Evolutionary conservation across 2,329 filamentous ascomycete species (phyloP).

Genomic region (Aureobasidium sp.): DNA sequence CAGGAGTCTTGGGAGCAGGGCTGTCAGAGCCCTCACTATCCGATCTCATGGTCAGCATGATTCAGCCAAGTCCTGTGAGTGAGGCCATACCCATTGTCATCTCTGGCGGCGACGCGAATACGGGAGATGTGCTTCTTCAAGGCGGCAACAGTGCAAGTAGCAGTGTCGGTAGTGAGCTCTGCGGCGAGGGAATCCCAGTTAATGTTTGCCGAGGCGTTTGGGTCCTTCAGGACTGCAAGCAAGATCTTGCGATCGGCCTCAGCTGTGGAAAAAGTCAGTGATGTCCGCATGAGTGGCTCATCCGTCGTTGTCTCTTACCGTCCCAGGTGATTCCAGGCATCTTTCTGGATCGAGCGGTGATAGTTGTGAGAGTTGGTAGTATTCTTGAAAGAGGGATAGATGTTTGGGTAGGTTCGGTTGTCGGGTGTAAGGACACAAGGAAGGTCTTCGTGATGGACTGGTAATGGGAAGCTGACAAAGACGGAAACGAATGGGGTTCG

Average conservation of each 20-base stretch:
- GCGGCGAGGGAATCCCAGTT: conserved; percentile 11
- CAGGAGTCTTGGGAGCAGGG: conserved; percentile 4
- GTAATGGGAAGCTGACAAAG: not conserved
- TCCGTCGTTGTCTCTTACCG: not conserved
- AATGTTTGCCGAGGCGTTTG: not conserved
- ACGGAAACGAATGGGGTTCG: not conserved
- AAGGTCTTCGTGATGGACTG: not conserved
- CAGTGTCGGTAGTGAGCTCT: not conserved
- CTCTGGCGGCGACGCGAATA: not conserved
- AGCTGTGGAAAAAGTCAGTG: not conserved
- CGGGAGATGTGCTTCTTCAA: conserved; percentile 12
- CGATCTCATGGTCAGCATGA: not conserved
- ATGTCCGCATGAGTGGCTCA: not conserved
- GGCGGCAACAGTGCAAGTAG: conserved; percentile 3
- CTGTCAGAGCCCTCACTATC: not conserved
- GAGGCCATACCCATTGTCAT: not conserved
- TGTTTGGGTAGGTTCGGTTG: not conserved
- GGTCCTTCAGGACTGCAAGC: conserved; percentile 12
- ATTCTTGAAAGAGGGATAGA: not conserved
- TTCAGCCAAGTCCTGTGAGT: not conserved
- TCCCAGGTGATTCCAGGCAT: conserved; percentile 16
- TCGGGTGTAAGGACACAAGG: not conserved
- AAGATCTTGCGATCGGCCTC: conserved; percentile 17
- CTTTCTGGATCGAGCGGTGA: not conserved
- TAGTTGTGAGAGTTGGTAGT: not conserved